A percentile compares a stretch with the other conserved stretches of the same genome.
Conservation (phyloP, 345 rosid species). For the Draba incana region DNA sequence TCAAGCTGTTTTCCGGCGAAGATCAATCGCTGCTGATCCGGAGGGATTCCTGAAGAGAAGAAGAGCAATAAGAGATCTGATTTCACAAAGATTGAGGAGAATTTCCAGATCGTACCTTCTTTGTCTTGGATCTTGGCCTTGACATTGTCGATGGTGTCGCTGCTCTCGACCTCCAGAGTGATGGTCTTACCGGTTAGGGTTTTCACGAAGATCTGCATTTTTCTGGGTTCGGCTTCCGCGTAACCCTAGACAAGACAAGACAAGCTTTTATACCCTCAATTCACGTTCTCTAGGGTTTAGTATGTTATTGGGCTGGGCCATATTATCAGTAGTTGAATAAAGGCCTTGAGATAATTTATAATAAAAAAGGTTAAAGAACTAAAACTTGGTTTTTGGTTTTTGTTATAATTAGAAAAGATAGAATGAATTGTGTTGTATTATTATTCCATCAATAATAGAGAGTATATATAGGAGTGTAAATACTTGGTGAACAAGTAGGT, state of each 20-base stretch:
- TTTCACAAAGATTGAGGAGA: background rate
- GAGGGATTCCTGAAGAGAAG: conserved; percentile 64
- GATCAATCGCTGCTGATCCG: conserved; percentile 89
- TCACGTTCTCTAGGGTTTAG: conserved; percentile 24
- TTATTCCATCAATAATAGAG: too few relatives aligned
- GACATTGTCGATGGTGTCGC: conserved; percentile 88
- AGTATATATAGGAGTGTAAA: too few relatives aligned
- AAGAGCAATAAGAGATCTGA: background rate
- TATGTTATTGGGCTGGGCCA: conserved; percentile 16
- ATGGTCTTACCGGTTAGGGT: conserved; percentile 95
- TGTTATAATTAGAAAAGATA: too few relatives aligned
- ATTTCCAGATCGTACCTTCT: conserved; percentile 51
- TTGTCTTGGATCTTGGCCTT: conserved; percentile 94
- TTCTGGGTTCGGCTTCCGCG: conserved; percentile 25
- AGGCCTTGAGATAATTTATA: background rate
- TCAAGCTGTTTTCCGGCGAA: conserved; percentile 96
- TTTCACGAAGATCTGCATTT: conserved; percentile 94
- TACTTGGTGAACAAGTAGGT: too few relatives aligned
- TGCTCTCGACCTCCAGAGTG: conserved; percentile 92
- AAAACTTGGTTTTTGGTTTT: too few relatives aligned
- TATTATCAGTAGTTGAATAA: background rate
- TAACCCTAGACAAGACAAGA: conserved; percentile 1
- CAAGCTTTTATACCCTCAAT: background rate
- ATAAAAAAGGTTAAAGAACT: too few relatives aligned
- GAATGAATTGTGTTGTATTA: too few relatives aligned